Conservation (phyloP, 345 rosid species). For the Euclidium syriacum region DNA sequence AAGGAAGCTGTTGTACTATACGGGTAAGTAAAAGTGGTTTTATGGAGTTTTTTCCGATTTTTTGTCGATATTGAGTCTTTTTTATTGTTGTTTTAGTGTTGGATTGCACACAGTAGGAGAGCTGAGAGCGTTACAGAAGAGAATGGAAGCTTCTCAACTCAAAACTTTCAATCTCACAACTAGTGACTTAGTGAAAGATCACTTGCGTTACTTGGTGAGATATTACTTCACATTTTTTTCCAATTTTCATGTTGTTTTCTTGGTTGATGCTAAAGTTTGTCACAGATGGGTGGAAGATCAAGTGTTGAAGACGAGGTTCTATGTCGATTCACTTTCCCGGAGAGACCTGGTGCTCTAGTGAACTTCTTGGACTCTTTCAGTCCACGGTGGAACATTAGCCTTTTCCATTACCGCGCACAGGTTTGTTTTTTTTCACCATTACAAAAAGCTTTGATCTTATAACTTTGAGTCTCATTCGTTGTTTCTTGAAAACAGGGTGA, state of each 20-base stretch:
- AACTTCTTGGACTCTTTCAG: slow-evolving; percentile 90
- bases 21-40: too few relatives aligned
- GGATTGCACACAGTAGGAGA: slow-evolving; percentile 77
- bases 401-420: slow-evolving; percentile 93
- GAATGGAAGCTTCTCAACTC: slow-evolving; percentile 76
- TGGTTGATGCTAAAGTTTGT: too few relatives aligned
- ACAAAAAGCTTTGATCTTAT: neutral
- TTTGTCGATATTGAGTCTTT: too few relatives aligned
- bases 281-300: slow-evolving; percentile 87
- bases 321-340: slow-evolving; percentile 81
- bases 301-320: slow-evolving; percentile 69
- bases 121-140: slow-evolving; percentile 54
- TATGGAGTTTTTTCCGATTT: too few relatives aligned
- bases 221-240: neutral
- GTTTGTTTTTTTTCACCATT: slow-evolving; percentile 30
- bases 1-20: slow-evolving; percentile 82
- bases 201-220: slow-evolving; percentile 94
- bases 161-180: slow-evolving; percentile 71
- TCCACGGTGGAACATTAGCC: slow-evolving; percentile 91
- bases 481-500: slow-evolving; percentile 63
- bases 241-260: neutral
- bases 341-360: slow-evolving; percentile 93
- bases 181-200: slow-evolving; percentile 95
- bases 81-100: slow-evolving; percentile 56
- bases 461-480: neutral